Percentiles rank a stretch among this genome's conserved stretches.
Evolutionary conservation across 2,329 filamentous ascomycete genomes (phyloP).

Genomic region (Leptosphaerulina australis): DNA sequence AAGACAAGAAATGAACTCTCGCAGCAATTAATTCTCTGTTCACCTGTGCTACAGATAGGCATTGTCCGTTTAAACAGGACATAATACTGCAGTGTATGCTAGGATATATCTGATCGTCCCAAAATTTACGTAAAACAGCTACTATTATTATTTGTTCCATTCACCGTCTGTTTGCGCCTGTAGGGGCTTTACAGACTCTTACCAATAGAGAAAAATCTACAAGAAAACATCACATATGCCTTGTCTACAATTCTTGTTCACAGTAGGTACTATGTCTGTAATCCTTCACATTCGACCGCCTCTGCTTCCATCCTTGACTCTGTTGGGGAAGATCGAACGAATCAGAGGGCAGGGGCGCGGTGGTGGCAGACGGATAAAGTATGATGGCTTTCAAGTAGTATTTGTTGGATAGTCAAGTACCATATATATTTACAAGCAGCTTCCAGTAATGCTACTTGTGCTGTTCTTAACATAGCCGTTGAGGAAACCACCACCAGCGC

Average conservation of each 20-base stretch:
- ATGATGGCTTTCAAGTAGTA: neutral
- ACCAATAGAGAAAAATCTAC: too few relatives aligned
- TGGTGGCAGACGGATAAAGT: neutral
- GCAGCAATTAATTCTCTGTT: too few relatives aligned
- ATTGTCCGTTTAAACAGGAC: neutral
- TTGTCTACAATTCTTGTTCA: too few relatives aligned
- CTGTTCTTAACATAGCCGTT: slow-evolving; percentile 47
- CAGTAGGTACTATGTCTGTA: too few relatives aligned
- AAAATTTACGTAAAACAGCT: neutral
- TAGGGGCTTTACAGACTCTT: too few relatives aligned
- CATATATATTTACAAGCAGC: slow-evolving; percentile 29
- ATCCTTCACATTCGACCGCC: too few relatives aligned
- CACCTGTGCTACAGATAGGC: neutral
- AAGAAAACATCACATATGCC: too few relatives aligned
- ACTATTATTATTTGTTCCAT: too few relatives aligned
- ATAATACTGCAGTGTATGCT: neutral
- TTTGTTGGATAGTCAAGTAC: neutral
- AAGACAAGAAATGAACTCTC: neutral
- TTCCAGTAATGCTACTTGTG: slow-evolving; percentile 39
- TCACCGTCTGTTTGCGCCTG: too few relatives aligned
- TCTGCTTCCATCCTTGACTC: too few relatives aligned
- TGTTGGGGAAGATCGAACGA: too few relatives aligned
- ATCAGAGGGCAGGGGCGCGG: neutral
- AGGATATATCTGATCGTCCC: neutral
- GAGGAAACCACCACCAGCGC: slow-evolving; percentile 54